Evolutionary conservation across 768 basidiomycete genomes (phyloP), one percentile per base, ranked within the genome.

Genomic region (Termitomyces sp.): DNA sequence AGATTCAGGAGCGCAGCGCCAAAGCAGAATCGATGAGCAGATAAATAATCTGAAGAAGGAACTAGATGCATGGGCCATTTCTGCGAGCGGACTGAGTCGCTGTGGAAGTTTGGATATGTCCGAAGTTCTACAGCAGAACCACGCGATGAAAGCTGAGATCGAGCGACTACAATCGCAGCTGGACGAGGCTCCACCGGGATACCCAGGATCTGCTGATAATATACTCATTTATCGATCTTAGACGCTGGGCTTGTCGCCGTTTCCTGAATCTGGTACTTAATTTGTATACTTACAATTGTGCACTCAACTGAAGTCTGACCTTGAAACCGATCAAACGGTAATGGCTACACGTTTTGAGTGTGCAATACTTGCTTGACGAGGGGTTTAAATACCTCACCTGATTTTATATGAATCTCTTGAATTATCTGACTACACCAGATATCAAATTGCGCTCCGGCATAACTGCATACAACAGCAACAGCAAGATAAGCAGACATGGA

Each of bases 161-260:
- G 50, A 54, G 54, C 29, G 55, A 16, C 41, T 61, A 50, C 60
- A 59, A 24, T 13, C 44, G 9, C 62, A 60, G 43, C 41, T 46
- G 18, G 27, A 62, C 18, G 64, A 62, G 32, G 55, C 64, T 5
- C 64, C 62, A 12, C 64, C 64, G 0, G 61, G 50, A 29, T 65
- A 65, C 42, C 48, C 60, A 10, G n/a, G n/a, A n/a, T n/a, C n/a
- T n/a, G n/a, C n/a, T n/a, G n/a, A n/a, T n/a, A n/a, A n/a, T n/a
- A n/a, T n/a, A n/a, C n/a, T n/a, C n/a, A n/a, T 16, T 16, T 10
- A 27, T 27, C 32, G 41, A 12, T 4, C 13, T 24, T 27, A 16
- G 14, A 13, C 12, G 7, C 53, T 16, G 20, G 5, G 32, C 53
- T 29, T 22, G n/a, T 26, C 14, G 5, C 18, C 36, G 26, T 51